Evolutionary conservation across 305 asterid species (phyloP).

Genomic region (Plantago lanceolata): DNA sequence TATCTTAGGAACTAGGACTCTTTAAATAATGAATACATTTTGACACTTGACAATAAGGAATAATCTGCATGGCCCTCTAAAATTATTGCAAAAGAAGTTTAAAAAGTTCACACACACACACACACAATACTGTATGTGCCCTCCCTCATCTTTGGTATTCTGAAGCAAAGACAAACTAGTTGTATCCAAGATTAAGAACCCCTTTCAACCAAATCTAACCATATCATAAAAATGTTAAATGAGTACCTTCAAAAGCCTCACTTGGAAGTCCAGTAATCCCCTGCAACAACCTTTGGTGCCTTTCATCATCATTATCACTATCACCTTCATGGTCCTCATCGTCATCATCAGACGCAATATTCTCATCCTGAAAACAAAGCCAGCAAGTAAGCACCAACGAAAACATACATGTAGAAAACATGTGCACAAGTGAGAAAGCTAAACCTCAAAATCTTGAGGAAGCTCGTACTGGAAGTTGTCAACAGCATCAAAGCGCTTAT

Average conservation of each 20-base stretch:
- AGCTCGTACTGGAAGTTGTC: constrained; percentile 71
- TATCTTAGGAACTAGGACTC: too few relatives aligned
- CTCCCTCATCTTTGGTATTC: not conserved
- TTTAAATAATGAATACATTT: too few relatives aligned
- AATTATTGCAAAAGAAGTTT: too few relatives aligned
- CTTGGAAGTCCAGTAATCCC: constrained; percentile 73
- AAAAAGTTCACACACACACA: too few relatives aligned
- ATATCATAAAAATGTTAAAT: not conserved
- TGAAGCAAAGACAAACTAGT: not conserved
- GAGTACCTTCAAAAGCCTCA: constrained; percentile 66
- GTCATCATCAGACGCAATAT: constrained; percentile 60
- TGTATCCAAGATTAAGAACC: not conserved
- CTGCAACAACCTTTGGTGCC: constrained; percentile 73
- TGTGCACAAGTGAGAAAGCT: not conserved
- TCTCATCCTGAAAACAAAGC: constrained; percentile 52
- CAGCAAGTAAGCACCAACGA: not conserved
- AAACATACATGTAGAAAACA: not conserved
- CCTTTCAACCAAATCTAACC: not conserved
- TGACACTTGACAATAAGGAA: too few relatives aligned
- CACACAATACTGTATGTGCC: too few relatives aligned
- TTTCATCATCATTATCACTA: constrained; percentile 42
- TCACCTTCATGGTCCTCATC: constrained; percentile 26
- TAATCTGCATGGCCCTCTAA: too few relatives aligned
- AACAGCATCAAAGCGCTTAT: constrained; percentile 68
- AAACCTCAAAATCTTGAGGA: constrained; percentile 72